Evolutionary conservation across 2,329 filamentous ascomycete species (phyloP), one percentile per base, ranked within the genome.

Genomic region (Dryadomyces quercivorus): DNA sequence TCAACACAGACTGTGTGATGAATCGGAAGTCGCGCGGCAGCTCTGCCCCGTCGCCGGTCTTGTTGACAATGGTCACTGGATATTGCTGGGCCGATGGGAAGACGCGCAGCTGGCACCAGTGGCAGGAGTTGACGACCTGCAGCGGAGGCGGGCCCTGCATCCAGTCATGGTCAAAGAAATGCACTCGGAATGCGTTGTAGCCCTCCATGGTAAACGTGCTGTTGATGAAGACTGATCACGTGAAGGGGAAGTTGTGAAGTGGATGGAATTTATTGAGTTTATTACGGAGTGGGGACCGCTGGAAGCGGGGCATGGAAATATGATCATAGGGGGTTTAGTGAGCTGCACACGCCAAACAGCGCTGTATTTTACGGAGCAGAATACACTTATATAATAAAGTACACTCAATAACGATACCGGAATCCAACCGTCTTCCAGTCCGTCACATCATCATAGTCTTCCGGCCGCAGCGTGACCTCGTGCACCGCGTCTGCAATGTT

Each of bases 21-120:
- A 91, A 92, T 0, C 73, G 72, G 61, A 93, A 94, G 43, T 77
- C 70, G 0, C 78, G 67, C 0, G 85, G 82, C 15, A 82, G 70
- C n/a, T 61, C 74, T 59, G 61, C 73, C 55, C 61, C 60, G 1
- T 74, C 67, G 60, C 86, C 82, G 2, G 78, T 67, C 0, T 74
- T 69, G 63, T 92, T 92, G 52, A 82, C 69, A 1, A 91, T 75
- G 0, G 78, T 78, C 26, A 89, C 75, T 1, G 81, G 79, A 8
- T 71, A 72, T 1, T 64, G 56, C 0, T 64, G 56, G 57, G 80
- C 75, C 0, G 70, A 77, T 1, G 71, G 65, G 58, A 84, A 82
- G 1, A 69, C 66, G 7, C 76, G 74, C 38, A 84, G 70, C 63
- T 84, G 81, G 61, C 81, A 85, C 69, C 72, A 81, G 60, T 84